These are phyloP conservation scores for Smittium mucronatum DNA, from an alignment of 371 early-diverging fungal species.

Conservation along the genomic window DNA sequence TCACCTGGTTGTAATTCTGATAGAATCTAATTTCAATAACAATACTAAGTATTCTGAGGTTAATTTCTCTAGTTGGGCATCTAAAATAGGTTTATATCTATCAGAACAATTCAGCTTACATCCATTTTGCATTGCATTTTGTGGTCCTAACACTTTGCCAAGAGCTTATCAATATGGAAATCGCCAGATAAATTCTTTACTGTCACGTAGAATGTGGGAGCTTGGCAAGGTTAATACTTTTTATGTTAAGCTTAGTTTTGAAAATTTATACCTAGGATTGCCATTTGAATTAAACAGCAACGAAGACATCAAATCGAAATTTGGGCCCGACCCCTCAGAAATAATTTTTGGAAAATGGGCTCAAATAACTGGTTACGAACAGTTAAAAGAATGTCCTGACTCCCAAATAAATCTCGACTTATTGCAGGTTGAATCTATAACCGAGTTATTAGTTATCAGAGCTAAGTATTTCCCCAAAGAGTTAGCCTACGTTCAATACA, in stretches of 20 bases:
- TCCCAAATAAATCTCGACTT: slow-evolving; percentile 48
- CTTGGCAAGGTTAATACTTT: slow-evolving; percentile 35
- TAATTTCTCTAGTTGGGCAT: slow-evolving; percentile 36
- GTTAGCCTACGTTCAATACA: slow-evolving; percentile 45
- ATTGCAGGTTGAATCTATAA: slow-evolving; percentile 43
- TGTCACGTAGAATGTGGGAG: slow-evolving; percentile 50
- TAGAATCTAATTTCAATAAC: slow-evolving; percentile 38
- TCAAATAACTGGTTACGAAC: slow-evolving; percentile 64
- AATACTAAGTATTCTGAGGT: slow-evolving; percentile 26
- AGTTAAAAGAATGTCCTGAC: slow-evolving; percentile 44
- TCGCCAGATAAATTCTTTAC: slow-evolving; percentile 46
- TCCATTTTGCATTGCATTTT: slow-evolving; percentile 42
- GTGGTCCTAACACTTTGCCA: slow-evolving; percentile 47
- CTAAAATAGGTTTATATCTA: slow-evolving; percentile 38
- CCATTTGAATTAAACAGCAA: slow-evolving; percentile 18
- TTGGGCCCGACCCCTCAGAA: slow-evolving; percentile 23
- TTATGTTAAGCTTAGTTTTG: slow-evolving; percentile 17
- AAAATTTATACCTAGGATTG: slow-evolving; percentile 14
- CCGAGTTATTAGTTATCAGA: slow-evolving; percentile 59
- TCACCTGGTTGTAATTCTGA: slow-evolving; percentile 52
- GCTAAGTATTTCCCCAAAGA: slow-evolving; percentile 50
- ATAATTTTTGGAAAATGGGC: slow-evolving; percentile 36
- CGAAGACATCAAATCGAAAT: neutral
- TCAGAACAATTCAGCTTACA: slow-evolving; percentile 43
- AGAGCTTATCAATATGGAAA: slow-evolving; percentile 56